Evolutionary conservation across 2,329 filamentous ascomycete species (phyloP).

Genomic region (Elsinoe arachidis): DNA sequence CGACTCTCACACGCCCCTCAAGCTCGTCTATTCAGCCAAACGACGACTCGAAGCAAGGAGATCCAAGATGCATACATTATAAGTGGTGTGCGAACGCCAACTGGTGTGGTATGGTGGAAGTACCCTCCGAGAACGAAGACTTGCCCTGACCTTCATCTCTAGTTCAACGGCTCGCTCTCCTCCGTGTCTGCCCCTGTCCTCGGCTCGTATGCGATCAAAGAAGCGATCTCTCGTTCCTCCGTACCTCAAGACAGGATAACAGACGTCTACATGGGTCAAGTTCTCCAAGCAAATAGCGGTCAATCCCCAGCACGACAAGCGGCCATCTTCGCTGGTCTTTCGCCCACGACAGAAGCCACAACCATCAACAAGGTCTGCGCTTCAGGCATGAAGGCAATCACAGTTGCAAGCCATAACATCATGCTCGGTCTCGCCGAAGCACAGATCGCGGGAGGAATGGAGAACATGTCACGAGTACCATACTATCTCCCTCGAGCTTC

Average conservation of each 20-base stretch:
- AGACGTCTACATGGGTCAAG: conserved; percentile 97
- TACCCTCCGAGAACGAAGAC: background rate
- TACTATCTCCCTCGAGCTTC: conserved; percentile 83
- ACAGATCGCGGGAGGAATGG: conserved; percentile 91
- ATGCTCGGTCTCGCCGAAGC: conserved; percentile 83
- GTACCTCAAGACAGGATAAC: conserved; percentile 73
- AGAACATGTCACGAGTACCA: conserved; percentile 92
- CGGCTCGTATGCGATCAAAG: conserved; percentile 83
- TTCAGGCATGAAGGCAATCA: conserved; percentile 86
- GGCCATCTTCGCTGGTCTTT: conserved; percentile 66
- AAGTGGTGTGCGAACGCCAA: conserved; percentile 81
- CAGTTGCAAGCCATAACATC: conserved; percentile 85
- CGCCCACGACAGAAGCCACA: conserved; percentile 59
- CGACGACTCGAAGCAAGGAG: conserved; percentile 48
- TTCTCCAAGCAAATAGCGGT: conserved; percentile 72
- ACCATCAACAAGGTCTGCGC: conserved; percentile 99
- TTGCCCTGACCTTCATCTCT: background rate
- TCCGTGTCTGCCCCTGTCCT: conserved; percentile 79
- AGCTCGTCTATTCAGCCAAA: conserved; percentile 39
- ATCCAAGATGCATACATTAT: conserved; percentile 90
- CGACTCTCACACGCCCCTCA: background rate
- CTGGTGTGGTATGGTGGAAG: conserved; percentile 58
- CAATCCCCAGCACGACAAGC: conserved; percentile 92
- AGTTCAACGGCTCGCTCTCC: conserved; percentile 93
- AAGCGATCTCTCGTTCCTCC: conserved; percentile 76